phyloP scores from a whole-genome alignment of 2,329 filamentous ascomycete genomes.

The Lachnum nothofagi region DNA sequence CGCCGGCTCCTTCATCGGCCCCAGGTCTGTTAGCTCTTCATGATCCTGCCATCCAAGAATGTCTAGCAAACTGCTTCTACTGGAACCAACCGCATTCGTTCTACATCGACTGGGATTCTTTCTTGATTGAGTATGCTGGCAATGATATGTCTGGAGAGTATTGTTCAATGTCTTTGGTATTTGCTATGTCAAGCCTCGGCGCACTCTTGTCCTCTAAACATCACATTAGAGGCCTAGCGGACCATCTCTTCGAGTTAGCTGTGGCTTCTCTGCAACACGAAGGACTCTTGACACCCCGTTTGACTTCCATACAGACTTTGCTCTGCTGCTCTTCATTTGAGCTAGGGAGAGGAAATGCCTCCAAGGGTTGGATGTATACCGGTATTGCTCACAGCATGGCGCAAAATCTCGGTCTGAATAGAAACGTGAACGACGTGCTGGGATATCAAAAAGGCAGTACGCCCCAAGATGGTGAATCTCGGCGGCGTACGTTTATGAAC shows the following conservation, averaged over 20 bases:
- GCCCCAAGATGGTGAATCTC: conserved; percentile 4
- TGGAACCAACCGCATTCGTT: background rate
- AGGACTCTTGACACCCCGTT: background rate
- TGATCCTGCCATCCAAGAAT: background rate
- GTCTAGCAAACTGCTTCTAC: background rate
- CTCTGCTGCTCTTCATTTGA: background rate
- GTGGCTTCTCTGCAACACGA: background rate
- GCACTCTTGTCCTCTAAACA: background rate
- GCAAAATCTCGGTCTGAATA: conserved; percentile 10
- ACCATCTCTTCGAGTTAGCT: background rate
- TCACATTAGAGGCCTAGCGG: background rate
- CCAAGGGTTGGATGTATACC: background rate
- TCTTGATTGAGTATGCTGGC: background rate
- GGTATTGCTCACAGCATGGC: conserved; percentile 20
- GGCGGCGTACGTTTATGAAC: conserved; percentile 12
- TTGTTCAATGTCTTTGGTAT: background rate
- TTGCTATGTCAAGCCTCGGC: background rate
- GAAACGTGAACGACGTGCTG: background rate
- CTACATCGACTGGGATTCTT: background rate
- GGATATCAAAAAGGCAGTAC: conserved; percentile 3
- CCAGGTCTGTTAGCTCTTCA: background rate
- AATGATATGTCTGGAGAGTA: background rate
- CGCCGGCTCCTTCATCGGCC: background rate
- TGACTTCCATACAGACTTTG: background rate
- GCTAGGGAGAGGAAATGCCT: background rate